Conservation (phyloP, 2,329 filamentous ascomycete species). For the Kalaharituber pfeilii region DNA sequence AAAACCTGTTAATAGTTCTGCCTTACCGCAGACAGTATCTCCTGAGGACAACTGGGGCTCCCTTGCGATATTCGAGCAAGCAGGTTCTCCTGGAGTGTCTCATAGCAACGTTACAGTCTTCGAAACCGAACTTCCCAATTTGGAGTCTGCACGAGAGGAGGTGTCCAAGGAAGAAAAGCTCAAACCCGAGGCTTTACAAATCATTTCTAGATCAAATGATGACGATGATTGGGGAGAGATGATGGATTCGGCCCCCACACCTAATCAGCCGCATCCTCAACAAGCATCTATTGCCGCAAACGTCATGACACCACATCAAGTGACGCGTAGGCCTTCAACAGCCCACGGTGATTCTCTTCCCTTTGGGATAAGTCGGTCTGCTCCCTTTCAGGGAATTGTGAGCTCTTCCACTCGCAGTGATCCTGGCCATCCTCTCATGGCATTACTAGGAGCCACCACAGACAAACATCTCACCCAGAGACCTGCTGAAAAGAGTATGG, state of each 20-base stretch:
- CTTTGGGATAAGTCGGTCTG: background rate
- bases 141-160: no score
- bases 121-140: no score
- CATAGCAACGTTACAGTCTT: no score
- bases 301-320: background rate
- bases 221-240: constrained; percentile 28
- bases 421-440: constrained; percentile 2
- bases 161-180: no score
- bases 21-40: no score
- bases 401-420: background rate
- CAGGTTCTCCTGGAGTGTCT: no score
- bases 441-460: no score
- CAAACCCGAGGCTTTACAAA: no score
- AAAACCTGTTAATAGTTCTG: no score
- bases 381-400: background rate
- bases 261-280: constrained; percentile 9
- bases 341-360: background rate
- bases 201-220: no score
- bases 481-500: no score
- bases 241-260: constrained; percentile 24
- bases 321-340: background rate
- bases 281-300: background rate
- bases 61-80: background rate
- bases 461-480: no score
- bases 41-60: background rate